Base-by-base conservation (phyloP, 768 basidiomycete species). In the Tubosaeta brunneosetosa region DNA sequence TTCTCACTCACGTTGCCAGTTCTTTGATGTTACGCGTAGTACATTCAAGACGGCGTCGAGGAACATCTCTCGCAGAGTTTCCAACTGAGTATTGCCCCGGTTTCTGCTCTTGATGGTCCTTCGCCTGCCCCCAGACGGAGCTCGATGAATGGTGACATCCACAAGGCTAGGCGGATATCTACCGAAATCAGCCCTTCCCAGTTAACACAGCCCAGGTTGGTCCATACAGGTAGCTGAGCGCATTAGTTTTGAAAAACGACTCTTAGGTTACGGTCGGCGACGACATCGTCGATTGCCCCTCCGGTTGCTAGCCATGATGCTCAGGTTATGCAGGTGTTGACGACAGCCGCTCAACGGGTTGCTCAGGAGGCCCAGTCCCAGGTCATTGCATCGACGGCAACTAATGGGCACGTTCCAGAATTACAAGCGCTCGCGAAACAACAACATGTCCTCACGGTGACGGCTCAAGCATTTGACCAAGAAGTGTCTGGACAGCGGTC, bases 241-340 rank as follows among this genome's bases (percentile, higher is more conserved):
- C 19, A 17, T 26, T 3, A 22, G 14, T 52, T 66, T 47, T 49
- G 37, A 47, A 40, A 37, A 3, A 32, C 13, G 14, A 42, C 33
- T 25, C 14, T 25, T 49, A 68, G 71, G 41, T 33, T 72, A 53
- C 72, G 73, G 53, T 61, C 70, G 36, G 63, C 64, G 40, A 53
- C 71, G 3, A 51, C 64, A 17, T 56, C 71, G 19, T 61, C 67
- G 29, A 60, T 74, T 6, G 40, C 60, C 14, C 63, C 71, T 47
- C 65, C 73, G 9, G 68, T 74, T 40, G 61, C 73, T 10, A 74
- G 70, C 40, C 77, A 76, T 52, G 85, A 88, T 56, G 83, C 80
- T 14, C 85, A 87, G 60, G 86, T 91, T 46, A 85, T 88, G 47
- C 82, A 84, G 55, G 89, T 91, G 36, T 68, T 91, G 53, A 85